Percentiles rank a stretch among this genome's conserved stretches.
Evolutionary conservation across 2,329 filamentous ascomycete genomes (phyloP).

Genomic region (Aschersonia sp.): DNA sequence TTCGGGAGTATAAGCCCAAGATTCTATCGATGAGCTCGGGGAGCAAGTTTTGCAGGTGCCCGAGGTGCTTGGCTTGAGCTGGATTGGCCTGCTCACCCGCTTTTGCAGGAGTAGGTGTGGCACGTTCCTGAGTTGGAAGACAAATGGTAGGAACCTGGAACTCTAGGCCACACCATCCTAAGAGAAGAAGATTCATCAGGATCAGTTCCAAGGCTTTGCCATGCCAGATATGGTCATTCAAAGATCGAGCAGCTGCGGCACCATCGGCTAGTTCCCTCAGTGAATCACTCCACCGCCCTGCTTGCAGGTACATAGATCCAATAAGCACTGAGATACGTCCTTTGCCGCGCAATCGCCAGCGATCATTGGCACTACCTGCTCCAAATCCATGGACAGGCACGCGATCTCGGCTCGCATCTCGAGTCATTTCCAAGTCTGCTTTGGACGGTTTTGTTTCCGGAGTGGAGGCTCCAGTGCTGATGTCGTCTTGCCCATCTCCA

Average conservation of each 20-base stretch:
- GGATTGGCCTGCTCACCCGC: constrained; percentile 19
- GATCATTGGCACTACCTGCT: constrained; percentile 56
- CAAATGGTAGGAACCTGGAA: constrained; percentile 59
- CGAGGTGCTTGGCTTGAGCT: constrained; percentile 36
- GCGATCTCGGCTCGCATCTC: constrained; percentile 38
- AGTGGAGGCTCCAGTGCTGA: constrained; percentile 20
- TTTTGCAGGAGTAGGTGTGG: constrained; percentile 18
- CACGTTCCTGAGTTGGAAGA: constrained; percentile 31
- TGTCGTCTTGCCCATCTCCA: constrained; percentile 27
- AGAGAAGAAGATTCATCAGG: constrained; percentile 65
- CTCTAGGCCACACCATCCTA: constrained; percentile 71
- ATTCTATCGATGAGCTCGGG: constrained; percentile 67
- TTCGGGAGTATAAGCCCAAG: constrained; percentile 56
- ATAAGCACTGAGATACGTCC: constrained; percentile 67
- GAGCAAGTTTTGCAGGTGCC: constrained; percentile 41
- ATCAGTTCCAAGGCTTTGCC: constrained; percentile 88
- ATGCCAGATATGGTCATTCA: constrained; percentile 94
- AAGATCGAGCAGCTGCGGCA: constrained; percentile 58
- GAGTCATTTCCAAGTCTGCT: constrained; percentile 26
- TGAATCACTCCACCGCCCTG: constrained; percentile 82
- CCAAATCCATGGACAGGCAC: constrained; percentile 60
- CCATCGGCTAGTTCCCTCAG: constrained; percentile 72
- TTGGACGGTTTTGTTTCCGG: constrained; percentile 24
- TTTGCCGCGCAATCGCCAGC: constrained; percentile 67
- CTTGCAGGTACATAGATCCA: constrained; percentile 75